Evolutionary conservation across 345 rosid species (phyloP), one percentile per base, ranked within the genome.

Genomic region (Camelina sativa): DNA sequence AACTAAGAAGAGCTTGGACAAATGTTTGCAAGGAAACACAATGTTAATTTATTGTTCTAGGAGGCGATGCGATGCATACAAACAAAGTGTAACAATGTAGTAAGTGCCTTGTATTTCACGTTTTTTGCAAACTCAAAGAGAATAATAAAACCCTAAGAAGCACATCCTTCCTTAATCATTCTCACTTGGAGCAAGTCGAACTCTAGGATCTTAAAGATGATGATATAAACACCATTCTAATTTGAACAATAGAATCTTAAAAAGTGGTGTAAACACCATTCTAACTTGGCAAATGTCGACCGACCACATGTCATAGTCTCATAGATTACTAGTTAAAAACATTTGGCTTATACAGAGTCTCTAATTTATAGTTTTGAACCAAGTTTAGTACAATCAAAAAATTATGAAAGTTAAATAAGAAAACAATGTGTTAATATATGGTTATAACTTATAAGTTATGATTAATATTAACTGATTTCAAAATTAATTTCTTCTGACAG

Each of bases 21-120:
- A 25, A 11, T 34, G 30, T 61, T 71, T 71, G 59, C 40, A 23
- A 38, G 41, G 76, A 54, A 72, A 10, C 40, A 47, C 40, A 47
- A 8, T 50, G 59, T 66, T 73, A 0, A 3, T 28, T 54, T 54
- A 20, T 4, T 53, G 37, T 54, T n/a, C n/a, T n/a, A 30, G 28
- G 13, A 20, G 34, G 38, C 28, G 52, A 41, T 30, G 38, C 28
- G 52, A 41, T 30, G 13, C 32, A 10, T 5, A 38, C 22, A 7
- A 23, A 41, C 6, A 46, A 16, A 34, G 20, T 65, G 65, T 55
- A 32, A 20, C 22, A 59, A 20, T 65, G 72, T 35, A 23, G 30
- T 6, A 62, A 47, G 30, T 74, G 51, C 43, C 59, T 65, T 65
- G 65, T 25, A 0, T 30, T 54, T 64, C 15, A 66, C 52, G 65